Percentiles rank a stretch among this genome's conserved stretches.
Evolutionary conservation across 1,284 basidiomycete species (phyloP).

Genomic region (Puccinia polysora): DNA sequence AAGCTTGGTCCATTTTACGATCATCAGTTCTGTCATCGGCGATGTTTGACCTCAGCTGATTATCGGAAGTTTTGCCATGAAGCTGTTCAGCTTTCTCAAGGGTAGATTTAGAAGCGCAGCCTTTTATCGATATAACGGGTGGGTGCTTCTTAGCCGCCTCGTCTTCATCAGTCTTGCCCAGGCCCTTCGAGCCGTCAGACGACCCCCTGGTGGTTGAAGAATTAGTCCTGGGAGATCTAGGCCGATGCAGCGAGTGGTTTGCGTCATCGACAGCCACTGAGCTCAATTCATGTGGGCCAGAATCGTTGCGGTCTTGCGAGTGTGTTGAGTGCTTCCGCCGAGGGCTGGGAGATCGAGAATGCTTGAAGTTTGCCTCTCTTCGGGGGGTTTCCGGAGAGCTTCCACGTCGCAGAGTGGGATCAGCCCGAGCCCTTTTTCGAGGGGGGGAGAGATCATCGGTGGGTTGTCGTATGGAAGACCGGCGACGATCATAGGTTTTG

Average conservation of each 20-base stretch:
- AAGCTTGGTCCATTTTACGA: background rate
- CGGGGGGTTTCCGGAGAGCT: background rate
- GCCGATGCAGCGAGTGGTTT: too few species aligned
- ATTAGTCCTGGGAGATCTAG: background rate
- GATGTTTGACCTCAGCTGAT: background rate
- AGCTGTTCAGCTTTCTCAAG: background rate
- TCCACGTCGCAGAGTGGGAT: background rate
- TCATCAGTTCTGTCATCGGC: background rate
- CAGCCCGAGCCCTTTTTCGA: background rate
- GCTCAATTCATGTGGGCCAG: background rate
- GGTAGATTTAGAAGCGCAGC: constrained; percentile 7
- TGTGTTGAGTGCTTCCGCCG: background rate
- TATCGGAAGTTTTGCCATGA: background rate
- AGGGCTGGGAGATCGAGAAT: background rate
- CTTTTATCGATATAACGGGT: constrained; percentile 26
- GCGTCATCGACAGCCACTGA: too few species aligned
- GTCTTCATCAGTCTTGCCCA: background rate
- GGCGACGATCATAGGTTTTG: background rate
- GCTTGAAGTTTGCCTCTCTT: background rate
- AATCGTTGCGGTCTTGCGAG: background rate
- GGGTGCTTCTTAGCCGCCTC: background rate
- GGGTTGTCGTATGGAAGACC: background rate
- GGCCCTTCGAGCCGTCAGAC: background rate
- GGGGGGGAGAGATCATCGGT: background rate
- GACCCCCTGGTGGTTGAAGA: too few species aligned